Evolutionary conservation across 2,329 filamentous ascomycete species (phyloP).

Genomic region (Aspergillus pseudotamarii): DNA sequence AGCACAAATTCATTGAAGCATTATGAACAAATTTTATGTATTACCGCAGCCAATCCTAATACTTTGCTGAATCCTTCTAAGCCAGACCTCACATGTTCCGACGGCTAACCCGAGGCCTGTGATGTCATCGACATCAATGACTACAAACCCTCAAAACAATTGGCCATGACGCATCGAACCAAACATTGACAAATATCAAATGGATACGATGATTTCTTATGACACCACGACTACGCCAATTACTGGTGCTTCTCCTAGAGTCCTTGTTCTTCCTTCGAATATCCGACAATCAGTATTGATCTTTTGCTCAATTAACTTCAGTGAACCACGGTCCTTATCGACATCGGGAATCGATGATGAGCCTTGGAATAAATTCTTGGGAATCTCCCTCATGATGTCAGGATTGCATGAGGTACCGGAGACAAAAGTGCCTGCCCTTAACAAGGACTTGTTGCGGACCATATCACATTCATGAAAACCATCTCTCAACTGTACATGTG

Average conservation of each 20-base stretch:
- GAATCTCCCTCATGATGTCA: slow-evolving; percentile 22
- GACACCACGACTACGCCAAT: slow-evolving; percentile 23
- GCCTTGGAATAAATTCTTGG: neutral
- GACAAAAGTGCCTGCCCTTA: neutral
- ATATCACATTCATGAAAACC: slow-evolving; percentile 4
- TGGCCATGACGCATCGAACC: slow-evolving; percentile 9
- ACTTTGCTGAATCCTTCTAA: neutral
- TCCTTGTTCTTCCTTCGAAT: neutral
- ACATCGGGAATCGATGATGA: slow-evolving; percentile 12
- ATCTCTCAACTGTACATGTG: neutral
- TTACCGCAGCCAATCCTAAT: neutral
- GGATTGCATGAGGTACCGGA: slow-evolving; percentile 10
- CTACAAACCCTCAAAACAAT: neutral
- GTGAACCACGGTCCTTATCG: slow-evolving; percentile 8
- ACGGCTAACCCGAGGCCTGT: neutral
- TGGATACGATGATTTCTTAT: slow-evolving; percentile 8
- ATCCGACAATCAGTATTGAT: slow-evolving; percentile 5
- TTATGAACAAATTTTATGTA: neutral
- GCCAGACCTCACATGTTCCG: neutral
- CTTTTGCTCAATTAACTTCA: neutral
- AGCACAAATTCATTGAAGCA: neutral
- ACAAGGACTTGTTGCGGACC: neutral
- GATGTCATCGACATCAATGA: slow-evolving; percentile 9
- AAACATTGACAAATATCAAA: neutral
- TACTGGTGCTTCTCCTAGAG: slow-evolving; percentile 5